Conservation (phyloP, 306 rosid species). For the Luffa aegyptiaca region DNA sequence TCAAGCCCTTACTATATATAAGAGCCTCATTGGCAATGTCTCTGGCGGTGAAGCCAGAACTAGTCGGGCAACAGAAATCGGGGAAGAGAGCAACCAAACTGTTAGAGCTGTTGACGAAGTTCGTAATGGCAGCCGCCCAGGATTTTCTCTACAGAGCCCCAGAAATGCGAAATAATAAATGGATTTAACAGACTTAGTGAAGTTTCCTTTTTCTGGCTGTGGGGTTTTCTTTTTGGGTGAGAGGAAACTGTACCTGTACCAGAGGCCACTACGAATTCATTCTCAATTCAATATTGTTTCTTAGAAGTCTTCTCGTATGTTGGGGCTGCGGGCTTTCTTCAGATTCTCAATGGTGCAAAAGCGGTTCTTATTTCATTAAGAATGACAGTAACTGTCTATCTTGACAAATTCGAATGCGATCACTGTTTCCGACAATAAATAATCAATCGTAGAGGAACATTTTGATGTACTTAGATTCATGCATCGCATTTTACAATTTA, state of each 20-base stretch:
- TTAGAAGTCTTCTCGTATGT: background rate
- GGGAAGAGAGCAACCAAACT: slow-evolving; percentile 12
- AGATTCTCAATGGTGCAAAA: background rate
- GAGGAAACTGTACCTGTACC: background rate
- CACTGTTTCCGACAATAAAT: background rate
- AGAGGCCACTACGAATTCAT: background rate
- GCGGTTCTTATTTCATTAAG: background rate
- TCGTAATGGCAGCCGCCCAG: slow-evolving; percentile 19
- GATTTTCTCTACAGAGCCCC: slow-evolving; percentile 64
- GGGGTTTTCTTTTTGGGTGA: background rate
- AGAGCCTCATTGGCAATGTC: slow-evolving; percentile 55
- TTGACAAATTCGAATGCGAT: background rate
- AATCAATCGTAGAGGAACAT: background rate
- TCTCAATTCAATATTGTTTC: background rate
- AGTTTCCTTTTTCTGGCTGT: background rate
- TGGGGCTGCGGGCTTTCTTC: background rate
- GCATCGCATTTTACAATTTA: background rate
- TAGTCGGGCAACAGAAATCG: slow-evolving; percentile 23
- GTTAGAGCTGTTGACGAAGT: slow-evolving; percentile 6
- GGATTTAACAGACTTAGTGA: background rate
- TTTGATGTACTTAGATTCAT: background rate
- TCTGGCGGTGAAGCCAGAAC: slow-evolving; percentile 23
- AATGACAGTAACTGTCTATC: background rate
- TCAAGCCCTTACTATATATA: slow-evolving; percentile 84
- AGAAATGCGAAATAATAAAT: slow-evolving; percentile 22